These are phyloP conservation scores for Botrytis galanthina DNA, from an alignment of 2,329 filamentous ascomycete species.

Conservation along the genomic window DNA sequence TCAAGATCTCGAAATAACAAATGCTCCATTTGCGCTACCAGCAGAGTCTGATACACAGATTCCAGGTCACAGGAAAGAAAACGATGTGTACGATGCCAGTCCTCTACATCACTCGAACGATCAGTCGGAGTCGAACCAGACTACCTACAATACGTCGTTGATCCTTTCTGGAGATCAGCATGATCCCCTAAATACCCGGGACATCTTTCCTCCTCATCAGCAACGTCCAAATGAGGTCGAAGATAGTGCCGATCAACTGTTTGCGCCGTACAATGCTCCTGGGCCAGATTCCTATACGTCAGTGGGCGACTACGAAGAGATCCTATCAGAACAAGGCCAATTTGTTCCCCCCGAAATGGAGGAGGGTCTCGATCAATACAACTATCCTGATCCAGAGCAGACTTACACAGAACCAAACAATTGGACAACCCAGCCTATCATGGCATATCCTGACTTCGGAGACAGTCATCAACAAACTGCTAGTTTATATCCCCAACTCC, in stretches of 20 bases:
- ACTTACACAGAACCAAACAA: constrained; percentile 9
- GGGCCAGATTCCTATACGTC: neutral
- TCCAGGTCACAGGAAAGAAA: constrained; percentile 3
- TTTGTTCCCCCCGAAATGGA: neutral
- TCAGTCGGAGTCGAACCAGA: neutral
- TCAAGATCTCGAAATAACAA: neutral
- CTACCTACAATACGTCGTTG: neutral
- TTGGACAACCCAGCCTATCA: constrained; percentile 11
- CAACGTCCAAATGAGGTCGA: neutral
- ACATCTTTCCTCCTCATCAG: neutral
- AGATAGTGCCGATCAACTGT: neutral
- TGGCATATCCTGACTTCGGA: constrained; percentile 29
- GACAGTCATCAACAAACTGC: constrained; percentile 9
- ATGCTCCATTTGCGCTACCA: neutral
- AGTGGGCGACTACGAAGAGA: neutral
- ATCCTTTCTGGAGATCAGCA: neutral
- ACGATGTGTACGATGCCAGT: constrained; percentile 27
- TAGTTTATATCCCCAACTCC: constrained; percentile 15
- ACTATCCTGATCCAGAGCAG: constrained; percentile 22
- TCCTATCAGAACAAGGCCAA: neutral
- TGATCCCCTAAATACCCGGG: neutral
- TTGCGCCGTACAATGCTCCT: neutral
- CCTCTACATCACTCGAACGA: constrained; percentile 17
- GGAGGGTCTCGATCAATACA: neutral
- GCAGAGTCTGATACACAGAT: neutral